Base-by-base conservation (phyloP, 305 asterid species). In the Fraxinus greggii region DNA sequence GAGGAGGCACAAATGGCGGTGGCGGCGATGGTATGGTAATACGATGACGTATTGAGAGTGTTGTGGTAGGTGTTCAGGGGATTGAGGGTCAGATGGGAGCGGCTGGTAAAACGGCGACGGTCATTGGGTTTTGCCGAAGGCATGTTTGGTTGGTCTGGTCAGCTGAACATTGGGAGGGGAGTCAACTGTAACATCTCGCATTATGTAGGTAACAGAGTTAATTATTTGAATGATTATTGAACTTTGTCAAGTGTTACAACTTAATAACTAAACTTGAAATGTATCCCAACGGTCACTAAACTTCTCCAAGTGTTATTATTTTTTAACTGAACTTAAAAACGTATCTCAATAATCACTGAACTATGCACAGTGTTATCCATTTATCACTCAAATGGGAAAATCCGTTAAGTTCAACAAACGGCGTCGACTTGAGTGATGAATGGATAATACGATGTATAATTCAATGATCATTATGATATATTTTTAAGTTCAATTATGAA, bases 41-140 rank as follows among this genome's bases (percentile, higher is more conserved):
- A 92, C 87, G 82, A 90, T 23, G 85, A 93, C 82, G 91, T 93
- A 91, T 45, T 90, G 94, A 0, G 91, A 87, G 21, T 89, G 95
- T 23, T 86, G 90, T 19, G 80, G 36, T 13, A 75, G 69, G 38
- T 67, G 36, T 67, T 29, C 38, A 54, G 83, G 15, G 59, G 29
- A 8, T 35, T 78, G 87, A 23, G 85, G 84, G 1, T 88, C 91
- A 79, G 88, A 3, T 69, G 92, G 93, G 78, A 92, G 90, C 6
- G 93, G 92, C 19, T 85, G 90, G 83, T 88, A 81, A 78, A 63
- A 10, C n/a, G 35, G 72, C 19, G 35, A 65, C 7, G n/a, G 35
- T 9, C 72, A 26, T 2, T 9, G 17, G 33, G 72, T 63, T 65
- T 26, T 26, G 72, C 6, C 33, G 35, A 24, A 31, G 72, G 17